Evolutionary conservation across 2,329 filamentous ascomycete species (phyloP).

Genomic region (Fusarium sp.): DNA sequence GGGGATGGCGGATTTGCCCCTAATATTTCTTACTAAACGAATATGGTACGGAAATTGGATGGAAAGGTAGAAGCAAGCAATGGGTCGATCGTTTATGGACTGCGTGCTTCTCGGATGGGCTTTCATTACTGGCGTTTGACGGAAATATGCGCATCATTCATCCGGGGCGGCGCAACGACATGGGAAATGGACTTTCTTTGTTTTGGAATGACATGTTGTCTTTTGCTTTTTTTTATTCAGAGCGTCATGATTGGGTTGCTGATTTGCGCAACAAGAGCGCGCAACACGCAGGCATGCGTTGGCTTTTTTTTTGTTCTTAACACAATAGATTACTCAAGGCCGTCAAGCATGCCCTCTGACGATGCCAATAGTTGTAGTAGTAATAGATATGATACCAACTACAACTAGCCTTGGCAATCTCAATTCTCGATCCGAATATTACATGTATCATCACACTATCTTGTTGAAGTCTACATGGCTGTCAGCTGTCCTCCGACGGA

Average conservation of each 20-base stretch:
- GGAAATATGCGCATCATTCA: slow-evolving; percentile 36
- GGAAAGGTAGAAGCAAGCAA: slow-evolving; percentile 21
- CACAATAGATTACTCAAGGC: slow-evolving; percentile 42
- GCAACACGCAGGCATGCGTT: slow-evolving; percentile 33
- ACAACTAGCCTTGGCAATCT: background rate
- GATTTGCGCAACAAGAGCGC: slow-evolving; percentile 28
- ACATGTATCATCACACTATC: background rate
- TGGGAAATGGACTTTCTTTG: slow-evolving; percentile 17
- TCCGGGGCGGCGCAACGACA: slow-evolving; percentile 37
- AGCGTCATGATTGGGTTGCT: slow-evolving; percentile 45
- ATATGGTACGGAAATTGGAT: slow-evolving; percentile 25
- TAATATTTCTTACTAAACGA: slow-evolving; percentile 29
- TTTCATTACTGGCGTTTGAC: slow-evolving; percentile 35
- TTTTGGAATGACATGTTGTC: slow-evolving; percentile 31
- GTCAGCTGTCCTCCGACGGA: too few relatives aligned
- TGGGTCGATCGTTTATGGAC: slow-evolving; percentile 8
- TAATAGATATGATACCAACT: slow-evolving; percentile 49
- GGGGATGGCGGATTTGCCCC: background rate
- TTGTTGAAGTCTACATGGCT: background rate
- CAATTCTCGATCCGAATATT: background rate
- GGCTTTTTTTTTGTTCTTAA: slow-evolving; percentile 25
- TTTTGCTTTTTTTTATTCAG: slow-evolving; percentile 29
- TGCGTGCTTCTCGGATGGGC: slow-evolving; percentile 4
- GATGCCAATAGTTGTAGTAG: slow-evolving; percentile 47
- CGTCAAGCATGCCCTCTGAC: slow-evolving; percentile 38